Conservation (phyloP, 2,329 filamentous ascomycete genomes). For the Balansia obtecta region DNA sequence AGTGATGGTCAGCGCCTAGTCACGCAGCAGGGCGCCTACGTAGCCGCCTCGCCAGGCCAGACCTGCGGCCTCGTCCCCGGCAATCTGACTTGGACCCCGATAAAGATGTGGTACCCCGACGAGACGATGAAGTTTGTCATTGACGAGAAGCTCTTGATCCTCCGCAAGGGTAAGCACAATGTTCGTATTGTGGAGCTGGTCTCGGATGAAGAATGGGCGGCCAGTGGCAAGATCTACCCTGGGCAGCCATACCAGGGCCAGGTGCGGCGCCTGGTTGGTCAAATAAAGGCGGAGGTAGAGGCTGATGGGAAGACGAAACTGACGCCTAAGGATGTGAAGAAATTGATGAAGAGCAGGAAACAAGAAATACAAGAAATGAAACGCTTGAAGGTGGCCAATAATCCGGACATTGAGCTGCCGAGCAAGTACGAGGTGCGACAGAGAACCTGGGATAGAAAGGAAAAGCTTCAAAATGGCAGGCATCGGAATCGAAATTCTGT, state of each 20-base stretch:
- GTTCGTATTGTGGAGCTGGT: conserved; percentile 49
- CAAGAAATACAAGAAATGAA: no score
- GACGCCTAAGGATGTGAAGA: conserved; percentile 15
- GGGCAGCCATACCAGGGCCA: conserved; percentile 39
- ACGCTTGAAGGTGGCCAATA: conserved; percentile 23
- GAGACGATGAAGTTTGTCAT: conserved; percentile 50
- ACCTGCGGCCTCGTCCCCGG: conserved; percentile 31
- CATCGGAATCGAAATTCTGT: neutral
- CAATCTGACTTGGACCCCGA: conserved; percentile 46
- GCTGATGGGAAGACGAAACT: conserved; percentile 16
- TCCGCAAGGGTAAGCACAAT: conserved; percentile 53
- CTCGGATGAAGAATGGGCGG: conserved; percentile 39
- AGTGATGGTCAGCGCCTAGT: conserved; percentile 49
- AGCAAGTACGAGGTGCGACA: conserved; percentile 21
- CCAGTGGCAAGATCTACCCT: conserved; percentile 36
- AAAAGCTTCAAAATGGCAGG: neutral
- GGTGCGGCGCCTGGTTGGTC: conserved; percentile 29
- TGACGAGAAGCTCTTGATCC: conserved; percentile 43
- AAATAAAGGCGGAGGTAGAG: conserved; percentile 24
- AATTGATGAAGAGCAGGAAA: conserved; percentile 14
- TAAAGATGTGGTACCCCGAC: conserved; percentile 44
- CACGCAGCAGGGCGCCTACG: conserved; percentile 42
- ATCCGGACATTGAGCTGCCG: conserved; percentile 28
- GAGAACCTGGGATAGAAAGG: conserved; percentile 8
- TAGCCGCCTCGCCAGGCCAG: conserved; percentile 39